A percentile compares a stretch with the other conserved stretches of the same genome.
phyloP scores from a whole-genome alignment of 768 basidiomycete genomes.

The Russula earlei region DNA sequence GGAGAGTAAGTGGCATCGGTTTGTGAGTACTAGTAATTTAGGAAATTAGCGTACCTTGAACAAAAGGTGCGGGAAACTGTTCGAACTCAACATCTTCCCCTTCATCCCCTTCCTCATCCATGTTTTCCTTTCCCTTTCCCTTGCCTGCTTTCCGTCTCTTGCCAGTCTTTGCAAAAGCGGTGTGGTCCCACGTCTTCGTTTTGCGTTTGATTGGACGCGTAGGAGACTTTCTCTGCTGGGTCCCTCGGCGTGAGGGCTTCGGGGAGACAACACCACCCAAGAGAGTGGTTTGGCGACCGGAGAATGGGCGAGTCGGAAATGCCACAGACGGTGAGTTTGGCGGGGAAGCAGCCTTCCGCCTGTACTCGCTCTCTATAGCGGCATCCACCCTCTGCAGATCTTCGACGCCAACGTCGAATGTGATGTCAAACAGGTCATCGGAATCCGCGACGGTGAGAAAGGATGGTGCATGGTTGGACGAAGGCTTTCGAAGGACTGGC shows the following conservation, averaged over 20 bases:
- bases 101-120: constrained; percentile 32
- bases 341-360: constrained; percentile 31
- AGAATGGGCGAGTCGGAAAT: constrained; percentile 20
- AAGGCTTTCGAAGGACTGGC: constrained; percentile 19
- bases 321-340: constrained; percentile 29
- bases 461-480: constrained; percentile 8
- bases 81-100: constrained; percentile 37
- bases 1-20: not conserved
- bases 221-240: constrained; percentile 10
- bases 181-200: constrained; percentile 87
- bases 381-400: constrained; percentile 48
- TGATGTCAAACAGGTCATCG: constrained; percentile 28
- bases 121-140: constrained; percentile 46
- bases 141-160: constrained; percentile 38
- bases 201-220: constrained; percentile 44
- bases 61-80: constrained; percentile 73
- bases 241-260: constrained; percentile 7
- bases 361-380: constrained; percentile 40
- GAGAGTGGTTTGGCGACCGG: constrained; percentile 55
- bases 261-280: constrained; percentile 46
- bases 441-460: constrained; percentile 32
- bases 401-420: constrained; percentile 44
- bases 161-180: constrained; percentile 77
- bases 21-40: not conserved
- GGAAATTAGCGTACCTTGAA: constrained; percentile 39